Evolutionary conservation across 495 filamentous ascomycete genomes (phyloP).

Genomic region (Cairneyella variabilis): DNA sequence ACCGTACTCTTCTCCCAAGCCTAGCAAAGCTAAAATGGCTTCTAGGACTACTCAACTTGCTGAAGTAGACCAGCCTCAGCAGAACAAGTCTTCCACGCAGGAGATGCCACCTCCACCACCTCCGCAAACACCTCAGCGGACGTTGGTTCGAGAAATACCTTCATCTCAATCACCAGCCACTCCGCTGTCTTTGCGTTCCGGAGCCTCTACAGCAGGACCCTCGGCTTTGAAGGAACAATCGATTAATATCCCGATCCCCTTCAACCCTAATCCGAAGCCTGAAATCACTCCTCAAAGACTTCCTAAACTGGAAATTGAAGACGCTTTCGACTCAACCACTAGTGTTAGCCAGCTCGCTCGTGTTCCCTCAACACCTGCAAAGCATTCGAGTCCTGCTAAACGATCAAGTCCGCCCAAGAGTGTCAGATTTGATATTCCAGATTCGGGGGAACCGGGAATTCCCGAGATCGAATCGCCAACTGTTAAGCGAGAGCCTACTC

Average conservation of each 20-base stretch:
- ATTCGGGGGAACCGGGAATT: background rate
- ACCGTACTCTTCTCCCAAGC: conserved; percentile 9
- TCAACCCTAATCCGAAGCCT: conserved; percentile 2
- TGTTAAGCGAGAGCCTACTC: background rate
- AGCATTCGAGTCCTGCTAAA: conserved; percentile 13
- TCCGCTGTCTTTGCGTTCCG: conserved; percentile 13
- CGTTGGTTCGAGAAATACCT: conserved; percentile 19
- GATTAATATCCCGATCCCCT: conserved; percentile 17
- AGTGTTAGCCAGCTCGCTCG: conserved; percentile 13
- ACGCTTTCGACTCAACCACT: conserved; percentile 16
- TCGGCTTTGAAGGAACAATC: conserved; percentile 12
- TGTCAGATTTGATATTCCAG: conserved; percentile 22
- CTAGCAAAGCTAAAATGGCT: background rate
- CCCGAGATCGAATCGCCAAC: background rate
- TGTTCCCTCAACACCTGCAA: conserved; percentile 11
- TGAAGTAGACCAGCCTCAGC: background rate
- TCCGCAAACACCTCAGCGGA: conserved; percentile 20
- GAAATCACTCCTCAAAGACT: conserved; percentile 3
- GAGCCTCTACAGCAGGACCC: background rate
- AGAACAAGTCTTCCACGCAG: background rate
- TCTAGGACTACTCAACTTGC: background rate
- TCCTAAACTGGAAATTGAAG: conserved; percentile 18
- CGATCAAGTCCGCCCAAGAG: conserved; percentile 23
- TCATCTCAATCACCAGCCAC: conserved; percentile 26
- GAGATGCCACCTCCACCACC: conserved; percentile 21